Percentiles rank a stretch among this genome's conserved stretches.
Conservation (phyloP, 2,329 filamentous ascomycete species). For the Apiospora sp. region DNA sequence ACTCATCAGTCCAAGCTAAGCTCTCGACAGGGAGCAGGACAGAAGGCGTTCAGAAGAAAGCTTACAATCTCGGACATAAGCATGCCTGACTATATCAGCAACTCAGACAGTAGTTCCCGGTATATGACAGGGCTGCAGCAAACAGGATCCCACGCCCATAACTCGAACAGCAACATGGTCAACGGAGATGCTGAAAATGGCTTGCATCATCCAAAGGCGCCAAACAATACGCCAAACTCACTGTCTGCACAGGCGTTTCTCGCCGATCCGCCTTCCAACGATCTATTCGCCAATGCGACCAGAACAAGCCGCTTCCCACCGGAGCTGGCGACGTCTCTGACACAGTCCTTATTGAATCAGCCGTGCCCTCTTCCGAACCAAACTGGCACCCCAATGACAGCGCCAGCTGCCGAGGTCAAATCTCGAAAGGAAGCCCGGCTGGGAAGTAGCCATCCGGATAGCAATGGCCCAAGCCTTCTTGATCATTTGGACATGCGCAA, state of each 20-base stretch:
- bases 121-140: slow-evolving; percentile 36
- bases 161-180: not conserved
- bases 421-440: slow-evolving; percentile 54
- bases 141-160: slow-evolving; percentile 33
- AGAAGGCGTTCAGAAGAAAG: slow-evolving; percentile 34
- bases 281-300: slow-evolving; percentile 35
- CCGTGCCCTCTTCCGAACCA: slow-evolving; percentile 49
- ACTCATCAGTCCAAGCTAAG: slow-evolving; percentile 32
- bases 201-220: slow-evolving; percentile 2
- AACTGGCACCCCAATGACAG: slow-evolving; percentile 36
- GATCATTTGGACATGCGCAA: slow-evolving; percentile 48
- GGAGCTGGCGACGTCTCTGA: slow-evolving; percentile 53
- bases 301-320: slow-evolving; percentile 40
- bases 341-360: slow-evolving; percentile 58
- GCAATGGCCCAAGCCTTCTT: slow-evolving; percentile 33
- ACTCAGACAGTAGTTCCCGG: slow-evolving; percentile 29
- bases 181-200: not conserved
- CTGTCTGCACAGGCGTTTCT: slow-evolving; percentile 7
- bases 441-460: slow-evolving; percentile 35
- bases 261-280: slow-evolving; percentile 33
- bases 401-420: slow-evolving; percentile 48
- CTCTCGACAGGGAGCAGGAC: slow-evolving; percentile 30
- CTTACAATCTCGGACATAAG: slow-evolving; percentile 48
- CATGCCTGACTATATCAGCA: slow-evolving; percentile 51
- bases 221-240: slow-evolving; percentile 17